phyloP scores from a whole-genome alignment of 108 stramenopile species.

The Thalassiosira profunda region DNA sequence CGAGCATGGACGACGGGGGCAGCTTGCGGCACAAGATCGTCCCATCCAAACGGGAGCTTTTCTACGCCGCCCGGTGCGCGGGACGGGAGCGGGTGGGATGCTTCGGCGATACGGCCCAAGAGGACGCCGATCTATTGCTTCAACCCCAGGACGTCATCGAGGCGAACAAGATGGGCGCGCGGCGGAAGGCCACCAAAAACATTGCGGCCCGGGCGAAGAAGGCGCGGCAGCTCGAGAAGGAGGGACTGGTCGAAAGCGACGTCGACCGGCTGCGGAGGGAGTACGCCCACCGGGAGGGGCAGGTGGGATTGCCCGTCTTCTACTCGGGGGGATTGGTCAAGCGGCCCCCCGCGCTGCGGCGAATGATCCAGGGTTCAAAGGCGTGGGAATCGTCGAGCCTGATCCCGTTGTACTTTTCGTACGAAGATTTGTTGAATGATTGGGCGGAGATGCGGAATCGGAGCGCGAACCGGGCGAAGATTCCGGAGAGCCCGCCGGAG shows the following conservation, averaged over 20 bases:
- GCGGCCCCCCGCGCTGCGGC: constrained; percentile 38
- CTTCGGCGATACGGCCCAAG: constrained; percentile 49
- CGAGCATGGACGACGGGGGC: constrained; percentile 63
- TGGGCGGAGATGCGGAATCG: constrained; percentile 62
- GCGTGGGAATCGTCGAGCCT: constrained; percentile 42
- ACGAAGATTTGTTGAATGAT: constrained; percentile 79
- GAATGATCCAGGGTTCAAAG: constrained; percentile 46
- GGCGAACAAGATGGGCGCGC: constrained; percentile 50
- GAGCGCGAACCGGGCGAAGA: constrained; percentile 27
- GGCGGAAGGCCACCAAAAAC: constrained; percentile 44
- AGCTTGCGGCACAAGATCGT: constrained; percentile 86
- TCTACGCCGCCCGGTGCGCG: constrained; percentile 80
- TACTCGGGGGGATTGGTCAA: constrained; percentile 65
- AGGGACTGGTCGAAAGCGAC: constrained; percentile 32
- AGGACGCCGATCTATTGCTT: constrained; percentile 58
- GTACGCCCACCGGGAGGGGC: constrained; percentile 81
- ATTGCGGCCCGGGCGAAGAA: constrained; percentile 27
- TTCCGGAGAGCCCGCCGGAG: too few relatives aligned
- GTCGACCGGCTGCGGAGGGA: constrained; percentile 29
- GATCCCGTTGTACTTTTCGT: constrained; percentile 82
- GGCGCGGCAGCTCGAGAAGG: constrained; percentile 49
- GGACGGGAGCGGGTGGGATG: constrained; percentile 83
- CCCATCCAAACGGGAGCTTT: constrained; percentile 82
- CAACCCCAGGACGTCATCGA: constrained; percentile 61
- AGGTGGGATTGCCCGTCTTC: constrained; percentile 84